A percentile compares a stretch with the other conserved stretches of the same genome.
Evolutionary conservation across 139 green algal genomes (phyloP).

Genomic region (Closterium sp.): DNA sequence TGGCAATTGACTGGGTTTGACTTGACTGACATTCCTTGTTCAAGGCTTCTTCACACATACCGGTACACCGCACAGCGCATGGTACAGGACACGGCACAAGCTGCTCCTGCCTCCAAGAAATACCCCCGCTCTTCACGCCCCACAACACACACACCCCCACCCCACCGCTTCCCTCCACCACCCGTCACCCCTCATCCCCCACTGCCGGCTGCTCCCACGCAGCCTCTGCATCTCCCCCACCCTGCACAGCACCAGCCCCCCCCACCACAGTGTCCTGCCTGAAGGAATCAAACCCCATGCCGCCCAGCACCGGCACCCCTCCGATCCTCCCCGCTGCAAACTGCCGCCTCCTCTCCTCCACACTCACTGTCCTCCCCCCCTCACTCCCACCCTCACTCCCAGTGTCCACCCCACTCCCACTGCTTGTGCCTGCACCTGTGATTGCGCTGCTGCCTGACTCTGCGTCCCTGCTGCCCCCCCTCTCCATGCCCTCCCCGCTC

Average conservation of each 20-base stretch:
- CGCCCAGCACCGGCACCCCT: background rate
- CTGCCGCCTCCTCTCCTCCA: background rate
- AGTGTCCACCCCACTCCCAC: too few species aligned
- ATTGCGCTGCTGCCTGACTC: background rate
- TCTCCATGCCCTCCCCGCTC: conserved; percentile 5
- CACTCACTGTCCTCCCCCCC: background rate
- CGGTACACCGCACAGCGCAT: too few species aligned
- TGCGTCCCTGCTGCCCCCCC: background rate
- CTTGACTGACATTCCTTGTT: too few species aligned
- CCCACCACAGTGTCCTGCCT: background rate
- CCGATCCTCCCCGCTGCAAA: background rate
- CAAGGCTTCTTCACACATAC: too few species aligned
- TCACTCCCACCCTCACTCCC: background rate
- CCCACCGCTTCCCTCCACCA: too few species aligned
- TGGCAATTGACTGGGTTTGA: too few species aligned
- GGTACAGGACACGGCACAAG: too few species aligned
- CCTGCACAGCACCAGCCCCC: background rate
- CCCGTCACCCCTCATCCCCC: background rate
- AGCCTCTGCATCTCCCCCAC: background rate
- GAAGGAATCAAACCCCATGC: background rate
- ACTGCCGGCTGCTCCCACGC: background rate
- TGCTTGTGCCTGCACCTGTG: background rate
- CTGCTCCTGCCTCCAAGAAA: too few species aligned
- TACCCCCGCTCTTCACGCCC: background rate
- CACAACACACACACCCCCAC: background rate